Evolutionary conservation across 257 asterid genomes (phyloP), one percentile per base, ranked within the genome.

Genomic region (Coffea eugenioides): DNA sequence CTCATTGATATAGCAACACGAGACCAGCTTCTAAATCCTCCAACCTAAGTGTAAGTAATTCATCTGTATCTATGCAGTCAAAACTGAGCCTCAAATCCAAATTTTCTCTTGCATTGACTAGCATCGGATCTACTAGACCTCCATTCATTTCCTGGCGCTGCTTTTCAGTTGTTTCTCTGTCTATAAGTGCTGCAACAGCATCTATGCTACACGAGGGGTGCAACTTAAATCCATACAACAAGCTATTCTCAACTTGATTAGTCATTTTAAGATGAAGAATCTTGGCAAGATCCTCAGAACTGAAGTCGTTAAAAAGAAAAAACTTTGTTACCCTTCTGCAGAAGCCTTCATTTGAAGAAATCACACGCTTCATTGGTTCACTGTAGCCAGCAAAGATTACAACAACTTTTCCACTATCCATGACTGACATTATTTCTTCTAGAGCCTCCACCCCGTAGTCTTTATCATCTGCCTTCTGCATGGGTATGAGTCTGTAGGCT

Each of bases 351-450:
- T 95, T 95, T 16, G 98, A 93, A 74, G 89, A 48, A 66, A 93
- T 92, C 21, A 95, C 96, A 1, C 97, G 97, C 82, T 90, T 91
- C 99, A 95, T 93, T 52, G 98, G 98, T 86, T 93, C 96, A n/a
- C 94, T 89, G 23, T 95, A 95, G 49, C 99, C 99, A 14, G 99
- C 99, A 84, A 95, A 95, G 64, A 95, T 93, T 13, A 93, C 99
- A 0, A 95, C 98, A 8, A 95, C 73, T 88, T 88, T 92, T 48
- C 97, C 99, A 70, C 88, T 86, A 88, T 95, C 99, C 98, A 93
- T 93, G 75, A 92, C 89, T 34, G 99, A 95, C 98, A 95, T 95
- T 80, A 95, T 92, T 89, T 93, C 99, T 79, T 93, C 98, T 77
- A 93, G 76, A 52, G 99, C 99, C 87, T 95, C 99, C 81, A 91